Evolutionary conservation across 805 yeast genomes (phyloP), one percentile per base, ranked within the genome.

Genomic region (Nadsonia fulvescens): DNA sequence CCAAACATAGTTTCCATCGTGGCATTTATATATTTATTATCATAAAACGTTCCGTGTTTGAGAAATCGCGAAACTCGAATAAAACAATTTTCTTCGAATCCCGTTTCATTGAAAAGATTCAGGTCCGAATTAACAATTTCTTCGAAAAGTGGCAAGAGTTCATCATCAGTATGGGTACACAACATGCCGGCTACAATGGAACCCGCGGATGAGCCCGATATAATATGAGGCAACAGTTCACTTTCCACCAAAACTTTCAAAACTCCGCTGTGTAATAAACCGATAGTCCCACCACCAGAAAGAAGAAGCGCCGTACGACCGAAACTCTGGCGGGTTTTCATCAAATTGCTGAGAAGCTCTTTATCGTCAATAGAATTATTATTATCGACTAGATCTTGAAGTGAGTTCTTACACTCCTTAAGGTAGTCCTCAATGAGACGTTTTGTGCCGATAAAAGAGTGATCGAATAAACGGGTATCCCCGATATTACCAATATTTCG

Each of bases 181-280:
- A 89, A 57, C 10, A 89, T 68, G 25, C 93, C 67, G 11, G 96
- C 95, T 24, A 89, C 72, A 27, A 89, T 83, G 2, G 94, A 82
- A 10, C 99, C 99, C 0, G 95, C 93, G 13, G 93, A 79, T 8
- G 93, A 76, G 1, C 99, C 98, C 24, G 93, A 76, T 9, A 89
- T 68, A 18, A 89, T 77, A 25, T 76, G 63, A 0, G 99, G 99
- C 13, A 86, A 53, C 12, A 82, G 54, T 28, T 74, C 70, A 27
- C 65, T 61, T 37, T 79, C 89, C 20, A 74, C 51, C 15, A 89
- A 57, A 2, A 89, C 76, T 4, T 79, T 69, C 23, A 86, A 53
- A 0, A 89, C 94, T 2, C 99, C 99, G 31, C 82, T 76, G 37
- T 86, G 96, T 34, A 83, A 70, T 26, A 86, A 52, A 0, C 96